phyloP scores from a whole-genome alignment of 495 filamentous ascomycete species.

The Pyronema omphalodes region DNA sequence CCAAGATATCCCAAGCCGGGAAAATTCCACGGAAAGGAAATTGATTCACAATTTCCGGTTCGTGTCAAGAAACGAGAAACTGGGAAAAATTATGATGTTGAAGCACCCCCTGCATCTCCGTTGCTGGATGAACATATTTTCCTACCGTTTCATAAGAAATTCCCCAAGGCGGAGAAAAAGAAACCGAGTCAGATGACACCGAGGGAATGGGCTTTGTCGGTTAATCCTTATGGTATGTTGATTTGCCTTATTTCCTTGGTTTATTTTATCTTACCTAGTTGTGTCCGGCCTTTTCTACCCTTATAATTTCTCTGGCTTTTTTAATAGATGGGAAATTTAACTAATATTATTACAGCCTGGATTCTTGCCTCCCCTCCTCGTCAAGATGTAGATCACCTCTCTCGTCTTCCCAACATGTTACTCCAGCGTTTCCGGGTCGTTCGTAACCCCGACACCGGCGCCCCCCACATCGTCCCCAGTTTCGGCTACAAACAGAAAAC shows the following conservation, averaged over 20 bases:
- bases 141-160: background rate
- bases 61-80: background rate
- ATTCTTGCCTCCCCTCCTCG: slow-evolving; percentile 19
- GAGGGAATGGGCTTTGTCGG: slow-evolving; percentile 9
- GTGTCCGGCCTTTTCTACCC: too few relatives aligned
- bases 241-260: background rate
- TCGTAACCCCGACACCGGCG: slow-evolving; percentile 12
- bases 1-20: background rate
- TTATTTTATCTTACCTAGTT: background rate
- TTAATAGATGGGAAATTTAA: too few relatives aligned
- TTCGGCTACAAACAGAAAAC: slow-evolving; percentile 7
- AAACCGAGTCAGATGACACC: slow-evolving; percentile 8
- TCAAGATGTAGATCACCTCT: slow-evolving; percentile 14
- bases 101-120: background rate
- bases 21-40: background rate
- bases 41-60: background rate
- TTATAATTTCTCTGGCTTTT: too few relatives aligned
- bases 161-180: background rate
- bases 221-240: slow-evolving; percentile 15
- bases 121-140: background rate
- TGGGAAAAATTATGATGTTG: background rate
- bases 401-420: slow-evolving; percentile 13
- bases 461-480: slow-evolving; percentile 13
- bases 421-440: slow-evolving; percentile 15
- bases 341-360: slow-evolving; percentile 2